A percentile compares a stretch with the other conserved stretches of the same genome.
These are phyloP conservation scores for Cucumis variabilis DNA, from an alignment of 331 rosid genomes.

Conservation along the genomic window DNA sequence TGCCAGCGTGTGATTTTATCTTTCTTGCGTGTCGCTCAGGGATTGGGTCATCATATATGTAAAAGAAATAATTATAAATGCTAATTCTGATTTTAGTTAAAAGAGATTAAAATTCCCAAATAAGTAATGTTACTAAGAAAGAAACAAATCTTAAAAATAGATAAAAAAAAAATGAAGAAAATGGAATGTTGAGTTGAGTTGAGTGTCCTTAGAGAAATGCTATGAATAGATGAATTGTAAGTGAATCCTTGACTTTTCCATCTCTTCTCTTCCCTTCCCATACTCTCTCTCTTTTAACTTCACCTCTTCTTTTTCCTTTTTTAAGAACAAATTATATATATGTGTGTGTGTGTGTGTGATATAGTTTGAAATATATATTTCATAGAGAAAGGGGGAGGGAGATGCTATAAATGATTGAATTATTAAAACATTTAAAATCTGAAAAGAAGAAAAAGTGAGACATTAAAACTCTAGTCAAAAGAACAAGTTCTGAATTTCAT, in stretches of 20 bases:
- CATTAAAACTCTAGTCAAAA: neutral
- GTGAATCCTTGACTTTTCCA: conserved; percentile 26
- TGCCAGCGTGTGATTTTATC: conserved; percentile 27
- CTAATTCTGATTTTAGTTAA: too few species aligned
- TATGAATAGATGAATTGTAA: conserved; percentile 2
- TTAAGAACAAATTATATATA: too few species aligned
- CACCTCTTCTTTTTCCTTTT: neutral
- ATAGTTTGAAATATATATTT: too few species aligned
- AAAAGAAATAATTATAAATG: neutral
- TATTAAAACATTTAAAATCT: neutral
- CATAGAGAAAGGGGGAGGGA: too few species aligned
- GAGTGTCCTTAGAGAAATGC: neutral
- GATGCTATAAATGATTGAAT: neutral
- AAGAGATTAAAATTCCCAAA: too few species aligned
- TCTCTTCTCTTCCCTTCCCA: neutral
- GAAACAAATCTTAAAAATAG: too few species aligned
- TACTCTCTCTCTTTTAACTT: neutral
- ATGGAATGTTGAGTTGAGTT: too few species aligned
- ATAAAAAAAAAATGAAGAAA: neutral
- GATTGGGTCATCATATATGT: neutral
- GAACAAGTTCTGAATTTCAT: neutral
- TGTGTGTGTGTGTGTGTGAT: too few species aligned
- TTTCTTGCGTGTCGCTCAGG: conserved; percentile 21
- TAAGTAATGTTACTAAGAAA: too few species aligned
- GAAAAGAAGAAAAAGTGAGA: neutral